Evolutionary conservation across 139 green algal genomes (phyloP), one percentile per base, ranked within the genome.

Genomic region (Chlorella sp.): DNA sequence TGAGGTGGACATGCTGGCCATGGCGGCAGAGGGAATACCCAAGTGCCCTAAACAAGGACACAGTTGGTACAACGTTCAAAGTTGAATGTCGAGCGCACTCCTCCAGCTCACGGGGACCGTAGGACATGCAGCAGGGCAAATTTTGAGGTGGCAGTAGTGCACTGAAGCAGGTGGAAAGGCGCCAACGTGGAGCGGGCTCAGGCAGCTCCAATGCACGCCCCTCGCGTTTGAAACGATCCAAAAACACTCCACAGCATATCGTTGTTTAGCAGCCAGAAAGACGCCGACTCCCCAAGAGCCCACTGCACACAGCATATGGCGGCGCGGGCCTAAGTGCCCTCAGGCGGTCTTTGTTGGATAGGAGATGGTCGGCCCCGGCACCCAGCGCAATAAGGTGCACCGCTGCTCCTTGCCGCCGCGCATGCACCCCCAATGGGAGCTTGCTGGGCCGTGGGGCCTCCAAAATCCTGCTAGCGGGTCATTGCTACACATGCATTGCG

Each of bases 361-460:
- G 15, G 24, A 36, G 11, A 97, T 97, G 95, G 95, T 91, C 3
- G 95, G 95, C 2, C 93, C 94, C 0, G 92, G 88, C 21, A 89
- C 89, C 3, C 94, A 96, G 64, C 88, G 93, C 28, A 97, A 97
- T 88, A 97, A 97, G 94, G 95, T 71, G 64, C 22, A 28, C 64
- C 75, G 34, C 40, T 16, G 30, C 1, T 26, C 21, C 64, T 53
- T 48, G 75, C 75, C n/a, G 53, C n/a, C 32, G 16, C 21, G 64
- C 64, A 81, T 48, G 75, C 36, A 36, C 75, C 36, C 37, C 75
- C 34, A 48, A 24, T 1, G 34, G 64, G 2, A 53, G 75, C 75
- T 53, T 16, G 34, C 18, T 2, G 36, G 19, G 16, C 75, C 24
- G 34, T 9, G 11, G 36, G 75, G 75, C 34, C 36, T 9, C 34